These are phyloP conservation scores for Mortierella sp. DNA, from an alignment of 371 early-diverging fungal species.

Conservation along the genomic window DNA sequence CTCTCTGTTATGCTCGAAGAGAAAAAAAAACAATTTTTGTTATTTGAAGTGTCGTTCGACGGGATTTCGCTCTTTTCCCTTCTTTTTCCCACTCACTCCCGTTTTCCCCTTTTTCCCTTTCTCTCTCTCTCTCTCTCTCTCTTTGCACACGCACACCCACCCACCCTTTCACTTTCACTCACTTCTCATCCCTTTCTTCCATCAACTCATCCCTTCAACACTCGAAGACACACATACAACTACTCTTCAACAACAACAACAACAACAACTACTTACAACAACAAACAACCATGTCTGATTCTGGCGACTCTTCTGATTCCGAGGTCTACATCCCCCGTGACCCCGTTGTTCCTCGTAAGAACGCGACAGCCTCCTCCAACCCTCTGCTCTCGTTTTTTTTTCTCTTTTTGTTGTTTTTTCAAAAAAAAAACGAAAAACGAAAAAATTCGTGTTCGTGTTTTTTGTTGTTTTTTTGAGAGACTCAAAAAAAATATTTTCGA, in stretches of 20 bases:
- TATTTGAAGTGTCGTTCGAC: background rate
- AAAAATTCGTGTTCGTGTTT: conserved; percentile 10
- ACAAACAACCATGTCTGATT: conserved; percentile 33
- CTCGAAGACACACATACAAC: no score
- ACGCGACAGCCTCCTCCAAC: background rate
- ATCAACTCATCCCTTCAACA: no score
- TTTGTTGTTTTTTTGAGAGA: conserved; percentile 1
- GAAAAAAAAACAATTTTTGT: background rate
- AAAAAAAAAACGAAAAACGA: conserved; percentile 6
- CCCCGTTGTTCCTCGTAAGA: conserved; percentile 56
- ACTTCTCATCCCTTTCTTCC: no score
- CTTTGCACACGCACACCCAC: background rate
- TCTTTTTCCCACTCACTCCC: background rate
- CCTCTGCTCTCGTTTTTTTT: background rate
- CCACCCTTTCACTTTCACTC: background rate
- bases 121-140: background rate
- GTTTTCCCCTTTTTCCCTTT: background rate
- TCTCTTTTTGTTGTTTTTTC: conserved; percentile 8
- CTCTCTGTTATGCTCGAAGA: background rate
- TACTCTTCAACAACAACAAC: background rate
- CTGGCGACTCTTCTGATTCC: conserved; percentile 55
- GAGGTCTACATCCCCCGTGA: conserved; percentile 57
- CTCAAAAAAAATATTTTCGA: background rate
- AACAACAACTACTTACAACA: background rate
- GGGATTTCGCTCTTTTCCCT: background rate